Evolutionary conservation across 805 yeast genomes (phyloP).

Genomic region (Naumovozyma castellii): DNA sequence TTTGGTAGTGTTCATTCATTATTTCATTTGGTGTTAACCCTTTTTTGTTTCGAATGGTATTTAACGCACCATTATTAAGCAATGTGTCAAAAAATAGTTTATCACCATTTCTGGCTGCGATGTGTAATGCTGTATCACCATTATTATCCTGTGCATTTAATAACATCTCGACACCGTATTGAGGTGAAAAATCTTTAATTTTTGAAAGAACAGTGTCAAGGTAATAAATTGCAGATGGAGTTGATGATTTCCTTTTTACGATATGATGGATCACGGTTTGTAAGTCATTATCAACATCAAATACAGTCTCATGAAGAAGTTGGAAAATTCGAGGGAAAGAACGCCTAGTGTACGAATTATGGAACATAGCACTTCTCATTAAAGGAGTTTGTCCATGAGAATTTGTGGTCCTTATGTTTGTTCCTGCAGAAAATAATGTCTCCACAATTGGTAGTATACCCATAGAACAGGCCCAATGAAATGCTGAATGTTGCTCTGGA

Average conservation of each 20-base stretch:
- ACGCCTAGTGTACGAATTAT: conserved; percentile 74
- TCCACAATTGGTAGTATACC: conserved; percentile 75
- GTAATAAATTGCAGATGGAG: conserved; percentile 77
- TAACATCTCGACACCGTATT: conserved; percentile 48
- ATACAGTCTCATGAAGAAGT: conserved; percentile 63
- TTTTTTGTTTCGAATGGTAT: conserved; percentile 39
- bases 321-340: conserved; percentile 74
- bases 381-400: conserved; percentile 79
- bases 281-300: conserved; percentile 62
- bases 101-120: conserved; percentile 70
- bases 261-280: conserved; percentile 83
- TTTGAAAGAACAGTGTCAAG: conserved; percentile 67
- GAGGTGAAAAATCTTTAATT: conserved; percentile 53
- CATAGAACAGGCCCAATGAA: conserved; percentile 97
- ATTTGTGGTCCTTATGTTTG: conserved; percentile 47
- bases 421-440: conserved; percentile 65
- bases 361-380: conserved; percentile 74
- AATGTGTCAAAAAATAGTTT: conserved; percentile 28
- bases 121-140: conserved; percentile 86
- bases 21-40: conserved; percentile 23
- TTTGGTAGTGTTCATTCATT: conserved; percentile 31
- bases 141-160: conserved; percentile 59
- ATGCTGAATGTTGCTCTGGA: conserved; percentile 87
- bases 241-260: conserved; percentile 57
- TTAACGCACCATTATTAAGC: conserved; percentile 27